These are phyloP conservation scores for bread wheat (Triticum aestivum) DNA, from an alignment of 176 grass and related monocot genomes.

Conservation along the genomic window IWGSC_CS_RefSeq_v2.1 NC_057808.1:497820353-497820852, in stretches of 20 bases:
- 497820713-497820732: constrained; percentile 83
- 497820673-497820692: constrained; percentile 61
- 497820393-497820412: neutral
- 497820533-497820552: constrained; percentile 37
- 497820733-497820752: constrained; percentile 62
- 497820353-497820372: neutral
- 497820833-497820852: neutral
- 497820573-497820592: constrained; percentile 31
- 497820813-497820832: neutral
- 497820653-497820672: constrained; percentile 76
- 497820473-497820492: neutral
- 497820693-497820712: constrained; percentile 73
- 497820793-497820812: neutral
- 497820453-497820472: neutral
- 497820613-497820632: constrained; percentile 65
- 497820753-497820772: neutral
- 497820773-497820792: neutral
- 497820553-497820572: constrained; percentile 34
- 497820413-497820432: neutral
- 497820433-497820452: neutral
- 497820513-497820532: neutral
- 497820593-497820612: constrained; percentile 33
- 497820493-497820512: neutral
- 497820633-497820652: constrained; percentile 70
- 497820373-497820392: neutral